Conservation (phyloP, 2,329 filamentous ascomycete species). For the Cordyceps cicadae region DNA sequence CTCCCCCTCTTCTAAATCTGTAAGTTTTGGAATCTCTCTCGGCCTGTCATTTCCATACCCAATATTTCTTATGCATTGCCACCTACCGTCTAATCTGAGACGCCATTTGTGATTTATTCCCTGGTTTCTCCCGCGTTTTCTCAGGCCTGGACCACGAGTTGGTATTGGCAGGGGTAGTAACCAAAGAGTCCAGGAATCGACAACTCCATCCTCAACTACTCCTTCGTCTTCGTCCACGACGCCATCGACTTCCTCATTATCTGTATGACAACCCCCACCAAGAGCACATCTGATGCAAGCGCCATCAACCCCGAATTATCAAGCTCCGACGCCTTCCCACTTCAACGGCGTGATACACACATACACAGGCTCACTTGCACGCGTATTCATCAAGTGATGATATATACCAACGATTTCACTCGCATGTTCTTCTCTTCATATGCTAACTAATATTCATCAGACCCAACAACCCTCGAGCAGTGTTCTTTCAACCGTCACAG, state of each 20-base stretch:
- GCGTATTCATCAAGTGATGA: not conserved
- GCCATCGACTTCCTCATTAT: slow-evolving; percentile 23
- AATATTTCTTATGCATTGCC: not conserved
- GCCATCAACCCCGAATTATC: not conserved
- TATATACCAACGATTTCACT: not conserved
- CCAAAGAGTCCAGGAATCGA: slow-evolving; percentile 26
- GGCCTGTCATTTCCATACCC: not conserved
- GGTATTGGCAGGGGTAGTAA: slow-evolving; percentile 19
- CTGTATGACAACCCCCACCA: slow-evolving; percentile 4
- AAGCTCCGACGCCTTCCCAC: not conserved
- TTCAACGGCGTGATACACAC: not conserved
- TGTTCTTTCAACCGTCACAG: slow-evolving; percentile 44
- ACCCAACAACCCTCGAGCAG: not conserved
- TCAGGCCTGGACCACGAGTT: slow-evolving; percentile 9
- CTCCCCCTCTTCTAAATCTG: slow-evolving; percentile 12
- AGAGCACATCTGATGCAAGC: not conserved
- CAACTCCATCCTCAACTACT: slow-evolving; percentile 19
- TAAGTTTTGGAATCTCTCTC: not conserved
- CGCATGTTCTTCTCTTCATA: not conserved
- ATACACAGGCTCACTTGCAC: not conserved
- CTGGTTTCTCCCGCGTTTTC: not conserved
- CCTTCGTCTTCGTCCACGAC: slow-evolving; percentile 30
- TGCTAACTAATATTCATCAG: not conserved
- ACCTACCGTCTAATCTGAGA: slow-evolving; percentile 1
- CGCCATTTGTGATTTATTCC: not conserved